A percentile compares a stretch with the other conserved stretches of the same genome.
These are phyloP conservation scores for Trichoderma guizhouense DNA, from an alignment of 2,329 filamentous ascomycete genomes.

Conservation along the genomic window DNA sequence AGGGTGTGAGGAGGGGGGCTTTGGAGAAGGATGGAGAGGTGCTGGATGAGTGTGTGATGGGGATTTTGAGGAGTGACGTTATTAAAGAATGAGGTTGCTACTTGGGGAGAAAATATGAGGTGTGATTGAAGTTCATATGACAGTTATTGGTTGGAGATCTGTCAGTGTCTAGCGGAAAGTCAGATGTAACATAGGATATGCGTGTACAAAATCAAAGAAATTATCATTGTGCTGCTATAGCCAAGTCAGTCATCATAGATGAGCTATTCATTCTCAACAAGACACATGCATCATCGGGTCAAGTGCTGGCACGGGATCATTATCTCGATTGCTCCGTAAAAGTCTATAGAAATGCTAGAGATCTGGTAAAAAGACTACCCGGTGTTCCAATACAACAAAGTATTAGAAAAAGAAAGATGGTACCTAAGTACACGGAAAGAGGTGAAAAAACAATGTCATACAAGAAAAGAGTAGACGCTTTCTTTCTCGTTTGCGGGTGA, in stretches of 20 bases:
- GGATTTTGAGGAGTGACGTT: not conserved
- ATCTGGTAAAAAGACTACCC: not conserved
- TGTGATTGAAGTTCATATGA: no score
- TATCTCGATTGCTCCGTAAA: not conserved
- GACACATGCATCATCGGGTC: not conserved
- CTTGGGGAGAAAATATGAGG: not conserved
- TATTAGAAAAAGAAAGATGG: not conserved
- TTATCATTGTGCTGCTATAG: not conserved
- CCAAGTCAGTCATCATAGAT: not conserved
- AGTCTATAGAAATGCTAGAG: not conserved
- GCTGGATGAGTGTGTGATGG: not conserved
- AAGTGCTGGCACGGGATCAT: not conserved
- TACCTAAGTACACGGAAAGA: not conserved
- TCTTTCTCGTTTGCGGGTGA: constrained; percentile 13
- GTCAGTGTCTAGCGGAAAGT: no score
- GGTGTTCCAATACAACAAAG: not conserved
- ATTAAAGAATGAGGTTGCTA: not conserved
- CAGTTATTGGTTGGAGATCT: no score
- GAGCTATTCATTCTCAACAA: not conserved
- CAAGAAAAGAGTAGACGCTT: not conserved
- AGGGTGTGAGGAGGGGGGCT: not conserved
- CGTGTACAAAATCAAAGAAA: no score
- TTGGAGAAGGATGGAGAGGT: constrained; percentile 12
- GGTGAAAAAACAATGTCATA: not conserved
- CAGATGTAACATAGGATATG: no score